These are phyloP conservation scores for Seminavis robusta DNA, from an alignment of 108 stramenopile genomes.

Conservation along the genomic window DNA sequence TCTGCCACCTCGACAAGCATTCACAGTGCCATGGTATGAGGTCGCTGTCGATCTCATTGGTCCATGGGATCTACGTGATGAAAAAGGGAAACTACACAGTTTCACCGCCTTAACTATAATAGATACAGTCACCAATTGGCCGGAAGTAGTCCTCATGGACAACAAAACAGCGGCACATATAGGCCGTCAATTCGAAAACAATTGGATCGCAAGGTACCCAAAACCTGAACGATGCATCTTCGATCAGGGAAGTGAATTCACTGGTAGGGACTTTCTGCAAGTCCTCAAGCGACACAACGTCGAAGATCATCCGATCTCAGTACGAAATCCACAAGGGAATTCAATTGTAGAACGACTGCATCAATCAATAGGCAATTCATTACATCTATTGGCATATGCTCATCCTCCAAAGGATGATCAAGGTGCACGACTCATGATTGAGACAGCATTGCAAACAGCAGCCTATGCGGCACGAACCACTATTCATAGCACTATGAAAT, in stretches of 20 bases:
- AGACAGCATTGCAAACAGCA: too few species aligned
- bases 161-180: conserved; percentile 18
- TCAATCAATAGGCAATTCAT: conserved; percentile 19
- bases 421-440: too few species aligned
- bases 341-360: conserved; percentile 27
- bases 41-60: conserved; percentile 3
- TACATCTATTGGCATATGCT: too few species aligned
- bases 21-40: not conserved
- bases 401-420: too few species aligned
- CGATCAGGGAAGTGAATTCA: conserved; percentile 32
- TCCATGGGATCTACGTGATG: conserved; percentile 4
- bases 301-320: conserved; percentile 10
- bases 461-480: too few species aligned
- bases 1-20: not conserved
- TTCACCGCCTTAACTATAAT: conserved; percentile 37
- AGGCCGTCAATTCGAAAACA: conserved; percentile 9
- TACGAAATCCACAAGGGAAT: conserved; percentile 34
- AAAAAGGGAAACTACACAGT: conserved; percentile 3
- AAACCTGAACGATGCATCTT: conserved; percentile 9
- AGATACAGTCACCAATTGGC: conserved; percentile 28
- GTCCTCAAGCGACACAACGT: conserved; percentile 1
- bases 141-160: conserved; percentile 21
- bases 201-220: conserved; percentile 33
- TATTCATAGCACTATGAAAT: too few species aligned
- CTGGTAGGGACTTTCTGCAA: conserved; percentile 10